A percentile compares a stretch with the other conserved stretches of the same genome.
phyloP scores from a whole-genome alignment of 2,329 filamentous ascomycete species.

The Trichoderma koningii region DNA sequence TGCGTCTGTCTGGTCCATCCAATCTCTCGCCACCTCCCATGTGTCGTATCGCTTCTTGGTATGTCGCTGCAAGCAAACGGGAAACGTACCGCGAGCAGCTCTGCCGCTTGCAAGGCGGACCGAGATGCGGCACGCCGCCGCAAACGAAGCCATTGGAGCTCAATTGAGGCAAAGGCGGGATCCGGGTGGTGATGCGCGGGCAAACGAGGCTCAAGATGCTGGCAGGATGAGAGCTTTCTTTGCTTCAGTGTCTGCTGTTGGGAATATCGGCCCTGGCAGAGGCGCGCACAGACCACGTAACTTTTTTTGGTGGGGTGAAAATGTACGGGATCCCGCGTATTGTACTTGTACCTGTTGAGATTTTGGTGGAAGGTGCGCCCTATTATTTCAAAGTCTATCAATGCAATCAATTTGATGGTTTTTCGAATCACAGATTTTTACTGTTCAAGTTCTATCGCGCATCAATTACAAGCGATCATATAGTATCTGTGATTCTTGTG shows the following conservation, averaged over 20 bases:
- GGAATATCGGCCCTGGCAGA: constrained; percentile 36
- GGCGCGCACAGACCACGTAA: constrained; percentile 34
- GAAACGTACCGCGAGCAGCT: constrained; percentile 59
- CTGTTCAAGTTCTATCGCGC: background rate
- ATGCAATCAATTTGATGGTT: too few species aligned
- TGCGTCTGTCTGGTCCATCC: background rate
- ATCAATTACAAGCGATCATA: too few species aligned
- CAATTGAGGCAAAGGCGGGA: constrained; percentile 33
- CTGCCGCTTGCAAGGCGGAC: constrained; percentile 55
- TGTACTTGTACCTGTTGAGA: background rate
- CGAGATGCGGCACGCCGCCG: constrained; percentile 64
- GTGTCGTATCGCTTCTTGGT: background rate
- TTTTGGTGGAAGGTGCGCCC: too few species aligned
- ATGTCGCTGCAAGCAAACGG: background rate
- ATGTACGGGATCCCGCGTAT: background rate
- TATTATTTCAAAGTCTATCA: too few species aligned
- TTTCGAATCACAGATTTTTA: too few species aligned
- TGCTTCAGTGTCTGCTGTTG: constrained; percentile 38
- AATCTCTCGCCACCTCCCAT: background rate
- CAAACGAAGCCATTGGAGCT: constrained; percentile 64
- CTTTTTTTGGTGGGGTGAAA: constrained; percentile 38
- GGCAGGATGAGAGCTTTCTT: constrained; percentile 34
- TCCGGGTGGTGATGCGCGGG: constrained; percentile 30
- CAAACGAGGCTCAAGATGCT: constrained; percentile 29
- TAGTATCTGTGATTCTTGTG: background rate